Conservation (phyloP, 805 yeast species). For the Cyberlindnera samutprakarnensis region DNA sequence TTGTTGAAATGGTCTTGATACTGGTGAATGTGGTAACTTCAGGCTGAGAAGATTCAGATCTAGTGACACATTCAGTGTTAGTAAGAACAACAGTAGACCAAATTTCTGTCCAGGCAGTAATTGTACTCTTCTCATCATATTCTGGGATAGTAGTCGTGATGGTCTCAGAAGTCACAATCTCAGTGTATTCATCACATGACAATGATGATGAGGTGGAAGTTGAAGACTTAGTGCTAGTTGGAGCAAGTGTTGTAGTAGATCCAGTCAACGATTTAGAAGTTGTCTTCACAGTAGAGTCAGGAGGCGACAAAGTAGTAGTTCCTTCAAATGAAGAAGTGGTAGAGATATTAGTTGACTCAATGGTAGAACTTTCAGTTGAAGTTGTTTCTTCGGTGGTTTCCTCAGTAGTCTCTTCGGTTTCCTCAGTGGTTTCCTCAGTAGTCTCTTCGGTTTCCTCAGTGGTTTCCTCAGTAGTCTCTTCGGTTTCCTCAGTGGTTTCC, state of each 20-base stretch:
- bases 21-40: too few species aligned
- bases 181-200: too few species aligned
- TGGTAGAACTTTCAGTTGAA: background rate
- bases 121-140: too few species aligned
- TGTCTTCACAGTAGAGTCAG: background rate
- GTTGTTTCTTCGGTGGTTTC: background rate
- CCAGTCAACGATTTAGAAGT: background rate
- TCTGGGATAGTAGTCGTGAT: too few species aligned
- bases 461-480: background rate
- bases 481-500: background rate
- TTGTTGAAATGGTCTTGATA: too few species aligned
- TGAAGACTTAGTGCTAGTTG: background rate
- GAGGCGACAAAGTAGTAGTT: too few species aligned
- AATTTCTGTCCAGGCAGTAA: too few species aligned
- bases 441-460: background rate
- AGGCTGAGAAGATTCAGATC: too few species aligned
- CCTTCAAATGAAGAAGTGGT: background rate
- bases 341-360: background rate
- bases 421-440: background rate
- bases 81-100: too few species aligned
- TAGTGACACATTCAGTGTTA: too few species aligned
- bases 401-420: background rate
- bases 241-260: background rate
- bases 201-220: background rate
- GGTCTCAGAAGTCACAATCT: background rate